A percentile compares a stretch with the other conserved stretches of the same genome.
Evolutionary conservation across 2,329 filamentous ascomycete species (phyloP).

Genomic region (Teratosphaeria epicoccoides): DNA sequence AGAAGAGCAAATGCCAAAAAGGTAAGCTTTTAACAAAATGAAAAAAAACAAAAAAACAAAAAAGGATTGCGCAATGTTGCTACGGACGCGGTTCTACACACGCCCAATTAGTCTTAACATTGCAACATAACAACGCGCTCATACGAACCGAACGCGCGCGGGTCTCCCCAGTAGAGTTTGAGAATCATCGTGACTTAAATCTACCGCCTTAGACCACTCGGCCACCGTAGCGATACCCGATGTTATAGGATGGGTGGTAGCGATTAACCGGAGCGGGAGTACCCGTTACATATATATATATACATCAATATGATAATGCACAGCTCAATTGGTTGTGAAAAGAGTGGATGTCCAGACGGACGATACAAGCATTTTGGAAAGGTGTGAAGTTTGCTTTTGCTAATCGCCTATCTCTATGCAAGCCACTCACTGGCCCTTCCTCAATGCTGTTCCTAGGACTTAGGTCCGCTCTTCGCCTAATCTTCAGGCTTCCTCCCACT

Average conservation of each 20-base stretch:
- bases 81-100: slow-evolving; percentile 2
- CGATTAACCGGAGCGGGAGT: neutral
- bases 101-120: neutral
- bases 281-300: neutral
- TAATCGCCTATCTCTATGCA: neutral
- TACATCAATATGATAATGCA: neutral
- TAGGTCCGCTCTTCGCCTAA: neutral
- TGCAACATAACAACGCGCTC: neutral
- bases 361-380: too few relatives aligned
- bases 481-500: neutral
- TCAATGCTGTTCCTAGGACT: neutral
- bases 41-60: neutral
- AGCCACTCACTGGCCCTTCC: neutral
- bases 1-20: too few relatives aligned
- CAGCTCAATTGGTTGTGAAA: too few relatives aligned
- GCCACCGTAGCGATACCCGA: slow-evolving; percentile 9
- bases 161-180: slow-evolving; percentile 22
- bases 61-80: neutral
- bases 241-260: neutral
- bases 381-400: too few relatives aligned
- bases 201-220: slow-evolving; percentile 25
- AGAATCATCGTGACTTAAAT: slow-evolving; percentile 15
- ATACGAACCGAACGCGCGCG: slow-evolving; percentile 17
- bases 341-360: too few relatives aligned
- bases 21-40: too few relatives aligned